Evolutionary conservation across 106 monocot genomes (phyloP), one percentile per base, ranked within the genome.

Genomic region (Dioscorea alata): DNA sequence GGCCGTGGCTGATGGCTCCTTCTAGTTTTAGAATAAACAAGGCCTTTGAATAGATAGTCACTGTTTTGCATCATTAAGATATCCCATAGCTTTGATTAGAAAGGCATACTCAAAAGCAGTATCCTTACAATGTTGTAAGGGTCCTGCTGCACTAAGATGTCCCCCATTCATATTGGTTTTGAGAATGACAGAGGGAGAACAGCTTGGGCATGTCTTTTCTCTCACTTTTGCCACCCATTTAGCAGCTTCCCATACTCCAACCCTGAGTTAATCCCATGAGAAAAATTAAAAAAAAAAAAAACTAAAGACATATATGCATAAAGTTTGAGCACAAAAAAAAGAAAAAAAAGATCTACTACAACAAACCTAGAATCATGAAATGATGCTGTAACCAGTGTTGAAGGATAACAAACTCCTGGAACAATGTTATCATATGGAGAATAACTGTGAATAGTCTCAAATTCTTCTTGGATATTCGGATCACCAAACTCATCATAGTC

Each of bases 401-500:
- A n/a, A n/a, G n/a, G n/a, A n/a, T n/a, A n/a, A n/a, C n/a, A n/a
- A n/a, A n/a, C n/a, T n/a, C n/a, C n/a, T n/a, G n/a, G n/a, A n/a
- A n/a, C n/a, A n/a, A n/a, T n/a, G n/a, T n/a, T n/a, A n/a, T n/a
- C n/a, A n/a, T n/a, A n/a, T n/a, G n/a, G n/a, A n/a, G n/a, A n/a
- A n/a, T n/a, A n/a, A n/a, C n/a, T n/a, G n/a, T n/a, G n/a, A n/a
- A n/a, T n/a, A n/a, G n/a, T n/a, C n/a, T n/a, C n/a, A n/a, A n/a
- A n/a, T n/a, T n/a, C n/a, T n/a, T n/a, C n/a, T n/a, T 81, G 32
- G 31, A 64, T 62, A 54, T 73, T 87, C 49, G 92, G 92, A 69
- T 99, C 85, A 65, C 97, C 97, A 85, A 89, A 99, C 75, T 99
- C 97, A 48, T 92, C 97, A 79, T 90, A 99, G 70, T 99, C 97